Percentiles rank a stretch among this genome's conserved stretches.
These are phyloP conservation scores for Cryptosporidium tyzzeri DNA, from an alignment of 169 alveolate species.

Conservation along the genomic window DNA sequence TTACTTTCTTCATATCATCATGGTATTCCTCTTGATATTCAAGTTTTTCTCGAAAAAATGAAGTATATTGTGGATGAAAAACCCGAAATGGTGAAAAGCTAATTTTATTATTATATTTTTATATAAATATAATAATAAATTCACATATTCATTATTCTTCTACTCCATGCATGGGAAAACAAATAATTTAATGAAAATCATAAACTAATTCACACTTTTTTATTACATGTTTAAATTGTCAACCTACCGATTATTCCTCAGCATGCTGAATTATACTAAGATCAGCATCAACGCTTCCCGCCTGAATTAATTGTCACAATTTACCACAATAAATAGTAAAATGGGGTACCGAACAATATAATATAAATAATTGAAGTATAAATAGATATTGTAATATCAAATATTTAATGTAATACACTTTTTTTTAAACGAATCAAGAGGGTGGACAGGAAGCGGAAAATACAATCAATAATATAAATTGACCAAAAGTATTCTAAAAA, in stretches of 20 bases:
- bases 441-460: background rate
- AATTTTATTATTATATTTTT: background rate
- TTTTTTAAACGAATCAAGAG: background rate
- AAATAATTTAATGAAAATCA: background rate
- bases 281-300: background rate
- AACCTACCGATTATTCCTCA: background rate
- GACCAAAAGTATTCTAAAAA: background rate
- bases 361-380: too few relatives aligned
- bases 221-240: too few relatives aligned
- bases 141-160: too few relatives aligned
- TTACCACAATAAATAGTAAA: background rate
- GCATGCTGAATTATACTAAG: background rate
- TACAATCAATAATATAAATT: too few relatives aligned
- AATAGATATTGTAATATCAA: too few relatives aligned
- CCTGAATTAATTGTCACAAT: background rate
- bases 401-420: too few relatives aligned
- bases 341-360: background rate
- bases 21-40: slow-evolving; percentile 59
- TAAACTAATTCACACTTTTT: too few relatives aligned
- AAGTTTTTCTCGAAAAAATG: slow-evolving; percentile 46
- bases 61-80: slow-evolving; percentile 25
- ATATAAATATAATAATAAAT: background rate
- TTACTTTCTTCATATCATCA: slow-evolving; percentile 59
- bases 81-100: slow-evolving; percentile 36
- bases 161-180: too few relatives aligned